Percentiles rank a stretch among this genome's conserved stretches.
Conservation (phyloP, 2,329 filamentous ascomycete genomes). For the Knufia petricola region DNA sequence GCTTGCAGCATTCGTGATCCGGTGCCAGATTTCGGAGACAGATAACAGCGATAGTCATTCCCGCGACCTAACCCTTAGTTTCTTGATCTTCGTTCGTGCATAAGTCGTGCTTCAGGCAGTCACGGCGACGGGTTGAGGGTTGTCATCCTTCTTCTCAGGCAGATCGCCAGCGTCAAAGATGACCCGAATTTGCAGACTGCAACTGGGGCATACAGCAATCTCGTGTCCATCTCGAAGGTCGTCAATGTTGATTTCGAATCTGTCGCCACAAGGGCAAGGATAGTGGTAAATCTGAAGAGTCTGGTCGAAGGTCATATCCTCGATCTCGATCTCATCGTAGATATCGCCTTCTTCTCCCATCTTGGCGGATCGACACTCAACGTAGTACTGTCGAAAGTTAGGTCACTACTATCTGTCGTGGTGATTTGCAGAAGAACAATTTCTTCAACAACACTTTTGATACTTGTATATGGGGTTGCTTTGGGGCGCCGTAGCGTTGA, state of each 20-base stretch:
- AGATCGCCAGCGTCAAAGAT: conserved; percentile 72
- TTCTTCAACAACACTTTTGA: not conserved
- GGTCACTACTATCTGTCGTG: no score
- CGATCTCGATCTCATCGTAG: conserved; percentile 97
- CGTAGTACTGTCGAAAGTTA: not conserved
- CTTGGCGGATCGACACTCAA: conserved; percentile 7
- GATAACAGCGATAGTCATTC: no score
- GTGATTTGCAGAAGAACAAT: not conserved
- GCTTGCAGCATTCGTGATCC: no score
- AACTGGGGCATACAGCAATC: conserved; percentile 94
- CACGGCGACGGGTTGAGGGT: conserved; percentile 2
- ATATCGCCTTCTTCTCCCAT: conserved; percentile 54
- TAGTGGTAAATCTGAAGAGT: conserved; percentile 83
- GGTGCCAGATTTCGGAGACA: no score
- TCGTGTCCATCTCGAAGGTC: conserved; percentile 84
- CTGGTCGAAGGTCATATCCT: conserved; percentile 90
- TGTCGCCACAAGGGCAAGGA: conserved; percentile 93
- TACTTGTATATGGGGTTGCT: no score
- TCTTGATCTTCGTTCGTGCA: no score
- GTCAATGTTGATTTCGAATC: conserved; percentile 79
- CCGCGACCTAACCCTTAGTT: no score
- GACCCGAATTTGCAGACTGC: conserved; percentile 90
- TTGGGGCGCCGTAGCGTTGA: no score
- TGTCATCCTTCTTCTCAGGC: conserved; percentile 11
- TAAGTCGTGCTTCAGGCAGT: not conserved